Conservation (phyloP, 1,284 basidiomycete species). For the Entoloma clypeatum region DNA sequence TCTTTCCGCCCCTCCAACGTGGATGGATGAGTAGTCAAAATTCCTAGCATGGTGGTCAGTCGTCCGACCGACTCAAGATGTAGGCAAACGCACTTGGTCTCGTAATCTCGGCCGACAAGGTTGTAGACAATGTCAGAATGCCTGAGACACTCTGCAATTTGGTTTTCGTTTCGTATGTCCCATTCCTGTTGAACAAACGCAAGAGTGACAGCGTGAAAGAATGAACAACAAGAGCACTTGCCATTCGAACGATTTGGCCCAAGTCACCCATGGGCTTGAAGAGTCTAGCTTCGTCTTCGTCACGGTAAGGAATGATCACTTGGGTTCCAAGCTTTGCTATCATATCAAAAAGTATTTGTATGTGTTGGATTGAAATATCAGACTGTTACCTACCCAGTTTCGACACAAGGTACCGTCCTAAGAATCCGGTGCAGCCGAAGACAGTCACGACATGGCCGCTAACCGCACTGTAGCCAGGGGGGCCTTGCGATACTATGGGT, state of each 20-base stretch:
- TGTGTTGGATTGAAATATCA: background rate
- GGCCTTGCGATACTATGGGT: conserved; percentile 70
- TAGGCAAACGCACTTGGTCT: conserved; percentile 72
- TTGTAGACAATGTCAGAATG: conserved; percentile 99
- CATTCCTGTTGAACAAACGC: conserved; percentile 67
- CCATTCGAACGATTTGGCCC: conserved; percentile 94
- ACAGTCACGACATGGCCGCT: conserved; percentile 93
- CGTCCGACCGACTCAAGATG: conserved; percentile 2
- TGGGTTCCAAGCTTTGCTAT: conserved; percentile 89
- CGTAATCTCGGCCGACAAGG: conserved; percentile 84
- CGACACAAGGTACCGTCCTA: conserved; percentile 91
- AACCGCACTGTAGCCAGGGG: conserved; percentile 82
- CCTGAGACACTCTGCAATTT: conserved; percentile 91
- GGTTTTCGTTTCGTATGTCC: conserved; percentile 84
- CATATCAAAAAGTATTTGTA: conserved; percentile 12
- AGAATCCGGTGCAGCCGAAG: conserved; percentile 95
- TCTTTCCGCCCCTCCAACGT: conserved; percentile 73
- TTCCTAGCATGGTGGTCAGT: conserved; percentile 48
- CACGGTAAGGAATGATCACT: conserved; percentile 93
- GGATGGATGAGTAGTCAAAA: conserved; percentile 78
- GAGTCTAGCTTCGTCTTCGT: conserved; percentile 91
- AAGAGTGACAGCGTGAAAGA: background rate
- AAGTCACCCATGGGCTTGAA: conserved; percentile 94
- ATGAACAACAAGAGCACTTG: conserved; percentile 33
- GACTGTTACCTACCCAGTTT: conserved; percentile 69